These are phyloP conservation scores for Raffaelea ambrosiae DNA, from an alignment of 2,329 filamentous ascomycete genomes.

Conservation along the genomic window DNA sequence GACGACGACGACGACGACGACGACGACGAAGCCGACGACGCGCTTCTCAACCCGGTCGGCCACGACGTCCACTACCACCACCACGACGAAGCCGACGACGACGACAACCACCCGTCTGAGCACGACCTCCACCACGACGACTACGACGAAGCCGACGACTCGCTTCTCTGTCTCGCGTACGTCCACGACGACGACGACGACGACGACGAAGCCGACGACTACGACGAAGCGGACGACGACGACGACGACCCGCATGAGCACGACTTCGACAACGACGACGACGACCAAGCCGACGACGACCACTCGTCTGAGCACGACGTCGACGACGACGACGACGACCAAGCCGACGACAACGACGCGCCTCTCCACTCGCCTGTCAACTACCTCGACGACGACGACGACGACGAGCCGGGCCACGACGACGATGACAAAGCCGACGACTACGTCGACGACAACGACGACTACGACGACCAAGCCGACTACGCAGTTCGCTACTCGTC, in stretches of 20 bases:
- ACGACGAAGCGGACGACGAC: neutral
- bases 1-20: constrained; percentile 10
- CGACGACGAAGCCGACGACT: neutral
- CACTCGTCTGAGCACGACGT: constrained; percentile 3
- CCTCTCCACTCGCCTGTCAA: neutral
- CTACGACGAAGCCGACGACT: constrained; percentile 6
- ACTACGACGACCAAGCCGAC: constrained; percentile 4
- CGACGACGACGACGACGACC: constrained; percentile 6
- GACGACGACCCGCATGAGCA: constrained; percentile 10
- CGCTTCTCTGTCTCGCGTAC: too few relatives aligned
- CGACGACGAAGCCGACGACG: neutral
- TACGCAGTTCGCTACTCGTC: neutral
- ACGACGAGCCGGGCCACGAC: neutral
- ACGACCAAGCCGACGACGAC: neutral
- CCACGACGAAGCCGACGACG: constrained; percentile 8
- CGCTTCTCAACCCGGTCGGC: neutral
- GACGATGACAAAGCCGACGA: constrained; percentile 3
- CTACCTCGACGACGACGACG: constrained; percentile 10
- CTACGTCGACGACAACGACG: constrained; percentile 2
- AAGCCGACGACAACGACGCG: constrained; percentile 6
- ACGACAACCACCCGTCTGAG: constrained; percentile 2
- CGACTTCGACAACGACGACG: constrained; percentile 6
- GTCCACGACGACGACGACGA: constrained; percentile 9
- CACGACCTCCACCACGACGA: constrained; percentile 6
- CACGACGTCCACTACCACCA: constrained; percentile 9